Evolutionary conservation across 2,329 filamentous ascomycete genomes (phyloP), one percentile per base, ranked within the genome.

Genomic region (Colletotrichum gloeosporioides): DNA sequence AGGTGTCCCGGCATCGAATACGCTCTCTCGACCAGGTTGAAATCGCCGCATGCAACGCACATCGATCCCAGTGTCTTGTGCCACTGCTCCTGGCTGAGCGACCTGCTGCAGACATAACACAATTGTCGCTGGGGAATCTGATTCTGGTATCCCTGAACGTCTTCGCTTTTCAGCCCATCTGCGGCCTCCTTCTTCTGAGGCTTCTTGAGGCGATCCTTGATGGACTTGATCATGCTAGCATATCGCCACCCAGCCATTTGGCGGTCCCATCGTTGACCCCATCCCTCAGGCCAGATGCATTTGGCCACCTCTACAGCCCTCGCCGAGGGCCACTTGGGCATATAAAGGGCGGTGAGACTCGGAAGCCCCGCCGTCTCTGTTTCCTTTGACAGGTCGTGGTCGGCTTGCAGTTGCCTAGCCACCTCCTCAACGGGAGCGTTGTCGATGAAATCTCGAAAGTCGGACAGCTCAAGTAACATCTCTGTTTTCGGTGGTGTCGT

Each of bases 41-140:
- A 86, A 13, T 79, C 77, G 27, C 83, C 84, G 69, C 84, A 85
- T 2, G 81, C 79, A 4, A 73, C 70, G 76, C 84, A 85, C 71
- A 86, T 80, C 4, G 81, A 74, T 8, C 79, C 79, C 34, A 82
- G 77, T 6, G 79, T 65, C 55, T 83, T 78, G 5, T 79, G 63
- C 62, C 18, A 18, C 39, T 44, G 39, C 18, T 44, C 39, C 39
- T 44, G 39, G 9, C 39, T 44, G 8, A 44, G 18, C 5, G 39
- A 10, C 0, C 39, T 44, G 39, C 39, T 44, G 39, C 39, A 44
- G 39, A 44, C 39, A 44, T n/a, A 44, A n/a, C 39, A 44, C 39
- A 44, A 0, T 44, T 44, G 39, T 10, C 39, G 39, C 2, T n/a
- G 39, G 0, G 39, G 4, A 44, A 44, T 44, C 18, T 44, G 39